Base-by-base conservation (phyloP, 306 rosid genomes). In the Cucumis hystrix region DNA sequence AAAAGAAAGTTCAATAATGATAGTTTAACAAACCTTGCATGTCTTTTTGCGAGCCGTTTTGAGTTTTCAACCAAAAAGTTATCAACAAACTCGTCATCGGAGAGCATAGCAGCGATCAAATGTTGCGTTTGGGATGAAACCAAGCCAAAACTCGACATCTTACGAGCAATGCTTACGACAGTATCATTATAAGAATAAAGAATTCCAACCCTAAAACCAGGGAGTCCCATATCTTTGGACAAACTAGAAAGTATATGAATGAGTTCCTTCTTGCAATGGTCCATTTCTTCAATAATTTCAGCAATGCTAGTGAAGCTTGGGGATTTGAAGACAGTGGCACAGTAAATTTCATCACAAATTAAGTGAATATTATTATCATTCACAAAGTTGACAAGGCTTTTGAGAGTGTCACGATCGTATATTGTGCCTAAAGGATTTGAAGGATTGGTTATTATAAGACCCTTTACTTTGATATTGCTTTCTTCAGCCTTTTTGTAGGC, bases 91-190 rank as follows among this genome's bases (percentile, higher is more conserved):
- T 72, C 81, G 0, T 90, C 89, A 40, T 95, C 97, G 0, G 76
- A 79, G 21, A 95, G 96, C 97, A 95, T 87, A 3, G 89, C 33
- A 0, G 96, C 87, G 4, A 95, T 81, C 78, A 95, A 76, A 57
- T 86, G 82, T 28, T 95, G 98, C 43, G 97, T 95, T 37, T 92
- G 91, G 0, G 98, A 82, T 0, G 97, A 95, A 10, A 95, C 90
- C 17, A 95, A 62, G 3, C 98, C 97, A 11, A 95, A 95, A n/a
- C 98, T 95, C 4, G 98, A 95, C 98, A 95, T 95, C 81, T 86
- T 92, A 10, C 97, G 84, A 33, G 81, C 92, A 43, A 83, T 76
- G 47, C 17, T 77, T 8, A 95, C 97, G 0, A 92, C 97, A 0
- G 4, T 25, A 7, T 92, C 93, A 12, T 95, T 95, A 84, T 80